phyloP scores from a whole-genome alignment of 768 basidiomycete genomes.

The Leucosporidium creatinivorum region DNA sequence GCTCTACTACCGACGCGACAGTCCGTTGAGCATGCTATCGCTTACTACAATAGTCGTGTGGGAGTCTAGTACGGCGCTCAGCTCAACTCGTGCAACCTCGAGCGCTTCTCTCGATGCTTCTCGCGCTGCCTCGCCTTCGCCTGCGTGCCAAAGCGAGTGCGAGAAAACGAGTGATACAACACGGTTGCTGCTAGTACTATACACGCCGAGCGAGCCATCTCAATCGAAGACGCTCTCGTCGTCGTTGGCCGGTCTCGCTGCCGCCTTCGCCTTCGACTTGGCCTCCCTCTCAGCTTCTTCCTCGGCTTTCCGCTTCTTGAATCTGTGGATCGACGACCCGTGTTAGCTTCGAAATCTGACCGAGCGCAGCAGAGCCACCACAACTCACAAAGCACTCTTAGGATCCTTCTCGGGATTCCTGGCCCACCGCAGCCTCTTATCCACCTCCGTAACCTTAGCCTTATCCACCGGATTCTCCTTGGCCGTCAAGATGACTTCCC shows the following conservation, averaged over 20 bases:
- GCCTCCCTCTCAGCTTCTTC: constrained; percentile 38
- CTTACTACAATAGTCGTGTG: too few relatives aligned
- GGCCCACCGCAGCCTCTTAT: constrained; percentile 74
- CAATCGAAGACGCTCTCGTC: constrained; percentile 30
- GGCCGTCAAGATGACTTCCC: constrained; percentile 53
- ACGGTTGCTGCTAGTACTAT: too few relatives aligned
- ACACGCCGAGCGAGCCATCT: too few relatives aligned
- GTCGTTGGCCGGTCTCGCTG: constrained; percentile 9
- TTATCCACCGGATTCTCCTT: constrained; percentile 63
- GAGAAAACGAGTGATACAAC: too few relatives aligned
- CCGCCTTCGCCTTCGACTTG: constrained; percentile 35
- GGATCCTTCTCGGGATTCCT: constrained; percentile 94
- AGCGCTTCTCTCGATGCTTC: too few relatives aligned
- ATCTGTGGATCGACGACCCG: constrained; percentile 32
- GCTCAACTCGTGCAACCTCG: too few relatives aligned
- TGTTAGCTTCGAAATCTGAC: background rate
- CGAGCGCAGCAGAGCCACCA: background rate
- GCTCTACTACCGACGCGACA: too few relatives aligned
- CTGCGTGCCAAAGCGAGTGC: too few relatives aligned
- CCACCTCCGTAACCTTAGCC: constrained; percentile 78
- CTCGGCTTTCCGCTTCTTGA: constrained; percentile 41
- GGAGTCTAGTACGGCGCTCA: too few relatives aligned
- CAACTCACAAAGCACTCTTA: constrained; percentile 54
- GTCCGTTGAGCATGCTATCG: too few relatives aligned
- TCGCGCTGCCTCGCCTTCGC: too few relatives aligned